These are phyloP conservation scores for Neurospora sp. DNA, from an alignment of 495 filamentous ascomycete genomes.

Conservation along the genomic window DNA sequence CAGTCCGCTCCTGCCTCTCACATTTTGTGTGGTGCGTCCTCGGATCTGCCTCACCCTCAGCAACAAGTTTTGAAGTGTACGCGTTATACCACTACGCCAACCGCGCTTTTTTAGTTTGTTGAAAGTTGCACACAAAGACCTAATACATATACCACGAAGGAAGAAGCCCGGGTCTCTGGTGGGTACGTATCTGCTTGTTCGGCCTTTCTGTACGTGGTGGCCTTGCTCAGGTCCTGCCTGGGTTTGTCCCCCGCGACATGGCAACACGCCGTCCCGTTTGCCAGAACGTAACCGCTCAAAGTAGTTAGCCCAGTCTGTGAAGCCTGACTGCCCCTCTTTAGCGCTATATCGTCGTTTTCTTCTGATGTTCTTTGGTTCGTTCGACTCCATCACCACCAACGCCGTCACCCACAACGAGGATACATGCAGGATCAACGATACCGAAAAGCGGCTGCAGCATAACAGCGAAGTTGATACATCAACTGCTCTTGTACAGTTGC, in stretches of 20 bases:
- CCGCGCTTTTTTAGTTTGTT: not conserved
- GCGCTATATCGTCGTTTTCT: not conserved
- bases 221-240: not conserved
- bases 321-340: not conserved
- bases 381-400: not conserved
- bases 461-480: not conserved
- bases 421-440: not conserved
- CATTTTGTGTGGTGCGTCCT: not conserved
- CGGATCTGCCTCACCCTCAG: not conserved
- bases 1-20: not conserved
- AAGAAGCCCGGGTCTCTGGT: not conserved
- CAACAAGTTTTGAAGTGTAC: not conserved
- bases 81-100: not conserved
- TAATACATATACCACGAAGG: not conserved
- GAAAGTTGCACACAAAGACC: not conserved
- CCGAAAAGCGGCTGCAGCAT: not conserved
- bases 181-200: not conserved
- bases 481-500: not conserved
- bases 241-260: not conserved
- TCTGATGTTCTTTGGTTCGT: not conserved
- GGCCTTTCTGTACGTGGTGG: not conserved
- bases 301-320: too few relatives aligned
- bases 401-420: not conserved
- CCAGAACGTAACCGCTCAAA: not conserved
- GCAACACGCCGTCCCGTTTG: not conserved